A percentile compares a stretch with the other conserved stretches of the same genome.
Evolutionary conservation across 345 rosid genomes (phyloP).

Genomic region (Xanthoceras sorbifolium): DNA sequence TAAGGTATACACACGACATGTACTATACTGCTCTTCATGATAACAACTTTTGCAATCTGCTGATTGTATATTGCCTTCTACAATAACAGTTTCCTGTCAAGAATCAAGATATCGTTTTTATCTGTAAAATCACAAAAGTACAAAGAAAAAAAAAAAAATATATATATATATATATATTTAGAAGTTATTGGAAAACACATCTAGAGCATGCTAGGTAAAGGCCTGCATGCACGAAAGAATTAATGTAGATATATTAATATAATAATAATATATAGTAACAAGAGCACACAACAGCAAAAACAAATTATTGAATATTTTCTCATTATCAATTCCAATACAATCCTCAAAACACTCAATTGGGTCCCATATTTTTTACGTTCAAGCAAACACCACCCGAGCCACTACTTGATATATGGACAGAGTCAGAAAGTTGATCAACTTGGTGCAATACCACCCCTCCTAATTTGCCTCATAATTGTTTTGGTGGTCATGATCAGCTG

Average conservation of each 20-base stretch:
- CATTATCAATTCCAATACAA: neutral
- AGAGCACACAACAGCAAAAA: neutral
- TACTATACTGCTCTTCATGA: neutral
- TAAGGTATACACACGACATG: no score
- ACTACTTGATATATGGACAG: neutral
- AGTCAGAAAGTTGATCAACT: neutral
- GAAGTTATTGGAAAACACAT: no score
- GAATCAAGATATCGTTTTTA: no score
- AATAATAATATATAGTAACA: neutral
- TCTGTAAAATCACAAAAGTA: no score
- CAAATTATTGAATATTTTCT: neutral
- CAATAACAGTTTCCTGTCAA: no score
- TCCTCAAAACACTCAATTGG: neutral
- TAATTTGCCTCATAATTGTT: neutral
- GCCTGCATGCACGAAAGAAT: no score
- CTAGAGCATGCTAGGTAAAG: no score
- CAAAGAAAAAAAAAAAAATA: no score
- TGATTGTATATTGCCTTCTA: no score
- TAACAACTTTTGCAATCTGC: no score
- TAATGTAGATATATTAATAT: no score
- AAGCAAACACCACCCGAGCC: conserved; percentile 5
- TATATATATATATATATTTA: no score
- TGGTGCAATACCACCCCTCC: neutral
- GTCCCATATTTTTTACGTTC: neutral
- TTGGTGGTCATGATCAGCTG: neutral